These are phyloP conservation scores for Globisporangium abappressorium DNA, from an alignment of 352 stramenopile genomes.

Conservation along the genomic window DNA sequence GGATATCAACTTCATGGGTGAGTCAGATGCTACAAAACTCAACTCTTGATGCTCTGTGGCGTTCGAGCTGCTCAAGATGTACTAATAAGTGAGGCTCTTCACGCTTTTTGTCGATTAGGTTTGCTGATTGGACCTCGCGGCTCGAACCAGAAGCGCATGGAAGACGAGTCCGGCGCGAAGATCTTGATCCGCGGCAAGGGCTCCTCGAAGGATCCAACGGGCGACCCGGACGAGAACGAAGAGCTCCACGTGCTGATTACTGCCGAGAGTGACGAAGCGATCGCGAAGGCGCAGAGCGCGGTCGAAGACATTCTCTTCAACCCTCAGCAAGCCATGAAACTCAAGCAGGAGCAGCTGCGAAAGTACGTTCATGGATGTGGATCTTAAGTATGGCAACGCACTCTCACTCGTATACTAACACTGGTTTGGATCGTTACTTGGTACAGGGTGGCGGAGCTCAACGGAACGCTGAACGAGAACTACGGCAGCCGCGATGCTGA, in stretches of 20 bases:
- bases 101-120: slow-evolving; percentile 18
- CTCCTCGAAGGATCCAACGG: slow-evolving; percentile 80
- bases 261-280: slow-evolving; percentile 87
- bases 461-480: slow-evolving; percentile 77
- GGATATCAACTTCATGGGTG: slow-evolving; percentile 93
- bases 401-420: background rate
- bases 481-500: slow-evolving; percentile 30
- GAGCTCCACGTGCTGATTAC: slow-evolving; percentile 90
- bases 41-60: background rate
- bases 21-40: background rate
- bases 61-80: background rate
- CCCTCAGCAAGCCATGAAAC: slow-evolving; percentile 84
- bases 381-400: background rate
- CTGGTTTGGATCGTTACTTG: background rate
- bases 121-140: slow-evolving; percentile 88
- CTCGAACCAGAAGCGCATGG: slow-evolving; percentile 92
- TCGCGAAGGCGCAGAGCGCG: slow-evolving; percentile 81
- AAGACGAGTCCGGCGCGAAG: slow-evolving; percentile 87
- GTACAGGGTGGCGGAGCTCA: slow-evolving; percentile 73
- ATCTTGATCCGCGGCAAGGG: slow-evolving; percentile 91
- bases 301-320: slow-evolving; percentile 92
- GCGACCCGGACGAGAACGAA: slow-evolving; percentile 83
- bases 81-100: background rate
- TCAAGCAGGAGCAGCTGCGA: slow-evolving; percentile 90
- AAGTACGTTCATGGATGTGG: slow-evolving; percentile 34